Base-by-base conservation (phyloP, 352 stramenopile species). In the Thraustochytrium sp. region DNA sequence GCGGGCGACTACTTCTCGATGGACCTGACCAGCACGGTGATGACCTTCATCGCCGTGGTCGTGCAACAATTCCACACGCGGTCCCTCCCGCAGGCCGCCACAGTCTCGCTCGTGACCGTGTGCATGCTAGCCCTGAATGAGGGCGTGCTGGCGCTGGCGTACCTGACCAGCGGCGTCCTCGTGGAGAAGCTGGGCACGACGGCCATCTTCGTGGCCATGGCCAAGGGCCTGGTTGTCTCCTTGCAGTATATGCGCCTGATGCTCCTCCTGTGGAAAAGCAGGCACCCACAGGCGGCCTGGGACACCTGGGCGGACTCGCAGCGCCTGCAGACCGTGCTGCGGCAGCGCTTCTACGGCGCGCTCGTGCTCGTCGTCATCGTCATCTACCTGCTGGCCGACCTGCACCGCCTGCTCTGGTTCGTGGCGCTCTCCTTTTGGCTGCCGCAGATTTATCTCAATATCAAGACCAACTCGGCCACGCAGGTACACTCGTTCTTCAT, bases 181-280 rank as follows among this genome's bases (percentile, higher is more conserved):
- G 90, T 95, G 84, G 88, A 97, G 87, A 94, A 95, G n/a, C 90
- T 98, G 16, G 98, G 98, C 85, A 94, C 93, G 2, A 92, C 96
- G 3, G 98, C 98, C 87, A 94, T 94, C 0, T 96, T 91, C 36
- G 93, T 98, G 38, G 95, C 95, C 3, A 98, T 99, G 76, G 97
- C 98, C 72, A 98, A 99, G 89, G 89, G 98, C 4, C 92, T 99
- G 61, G 98, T 98, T 68, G 99, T 99, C 85, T 98, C 94, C 48
- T 93, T 98, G 48, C 98, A 99, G 85, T 95, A 99, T 86, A 98
- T 99, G 93, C 96, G 97, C 31, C 98, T 98, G 86, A 89, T 99
- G 89, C 89, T 98, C 49, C 94, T 98, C 75, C 98, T 99, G 38
- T 97, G 95, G 86, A 96, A 98, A 84, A 93, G 96, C 0, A 86